phyloP scores from a whole-genome alignment of 1,284 basidiomycete species.

The Wallemia ichthyophaga region DNA sequence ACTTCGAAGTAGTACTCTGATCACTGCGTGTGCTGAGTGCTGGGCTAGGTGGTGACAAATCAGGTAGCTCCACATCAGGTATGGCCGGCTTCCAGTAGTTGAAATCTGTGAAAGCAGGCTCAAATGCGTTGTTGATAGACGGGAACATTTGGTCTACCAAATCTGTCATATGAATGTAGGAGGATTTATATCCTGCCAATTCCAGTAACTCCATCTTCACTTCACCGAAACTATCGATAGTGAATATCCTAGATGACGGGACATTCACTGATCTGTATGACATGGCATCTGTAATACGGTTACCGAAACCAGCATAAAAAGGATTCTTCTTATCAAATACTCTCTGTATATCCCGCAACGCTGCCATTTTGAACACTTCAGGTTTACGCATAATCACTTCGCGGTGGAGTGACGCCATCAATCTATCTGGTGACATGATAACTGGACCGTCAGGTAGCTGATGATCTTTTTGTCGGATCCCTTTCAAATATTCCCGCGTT shows the following conservation, averaged over 20 bases:
- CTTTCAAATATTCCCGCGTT: conserved; percentile 77
- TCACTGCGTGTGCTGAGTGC: conserved; percentile 75
- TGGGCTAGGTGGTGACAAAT: conserved; percentile 67
- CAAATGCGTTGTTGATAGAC: conserved; percentile 60
- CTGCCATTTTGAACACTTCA: conserved; percentile 99
- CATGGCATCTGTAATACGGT: conserved; percentile 89
- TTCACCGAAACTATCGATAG: conserved; percentile 79
- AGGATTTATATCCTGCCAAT: conserved; percentile 83
- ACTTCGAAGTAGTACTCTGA: conserved; percentile 8
- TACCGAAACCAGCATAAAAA: conserved; percentile 96
- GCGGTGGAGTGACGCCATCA: conserved; percentile 80
- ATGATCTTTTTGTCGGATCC: conserved; percentile 83
- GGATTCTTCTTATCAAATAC: conserved; percentile 34
- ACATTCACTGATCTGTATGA: conserved; percentile 89
- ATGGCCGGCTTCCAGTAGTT: conserved; percentile 63
- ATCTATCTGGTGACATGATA: conserved; percentile 89
- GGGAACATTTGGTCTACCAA: conserved; percentile 99
- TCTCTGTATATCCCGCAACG: conserved; percentile 76
- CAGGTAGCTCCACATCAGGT: conserved; percentile 45
- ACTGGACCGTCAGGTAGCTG: conserved; percentile 91
- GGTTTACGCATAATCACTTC: conserved; percentile 98
- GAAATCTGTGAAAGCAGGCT: conserved; percentile 80
- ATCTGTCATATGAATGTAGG: conserved; percentile 93
- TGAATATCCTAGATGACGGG: conserved; percentile 82
- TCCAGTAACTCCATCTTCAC: conserved; percentile 94